phyloP scores from a whole-genome alignment of 2,329 filamentous ascomycete species.

The Aspergillus udagawae region DNA sequence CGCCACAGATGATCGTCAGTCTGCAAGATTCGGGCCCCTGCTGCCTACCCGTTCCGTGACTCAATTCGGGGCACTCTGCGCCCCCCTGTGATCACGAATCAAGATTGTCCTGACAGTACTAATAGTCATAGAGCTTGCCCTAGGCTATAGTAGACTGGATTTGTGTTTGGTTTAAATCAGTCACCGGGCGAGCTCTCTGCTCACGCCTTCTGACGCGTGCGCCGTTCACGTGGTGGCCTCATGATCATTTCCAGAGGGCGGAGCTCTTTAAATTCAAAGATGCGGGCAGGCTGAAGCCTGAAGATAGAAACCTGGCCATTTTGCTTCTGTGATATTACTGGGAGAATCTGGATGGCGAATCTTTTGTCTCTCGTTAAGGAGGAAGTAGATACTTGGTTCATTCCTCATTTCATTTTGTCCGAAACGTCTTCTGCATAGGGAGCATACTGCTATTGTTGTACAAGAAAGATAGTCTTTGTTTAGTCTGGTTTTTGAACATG shows the following conservation, averaged over 20 bases:
- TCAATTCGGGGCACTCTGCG: background rate
- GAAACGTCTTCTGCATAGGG: background rate
- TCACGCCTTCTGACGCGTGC: slow-evolving; percentile 15
- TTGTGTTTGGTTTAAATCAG: slow-evolving; percentile 1
- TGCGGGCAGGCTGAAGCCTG: background rate
- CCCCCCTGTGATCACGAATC: background rate
- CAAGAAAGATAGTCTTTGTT: background rate
- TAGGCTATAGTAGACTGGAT: background rate
- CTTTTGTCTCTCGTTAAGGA: slow-evolving; percentile 7
- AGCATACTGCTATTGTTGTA: background rate
- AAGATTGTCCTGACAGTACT: background rate
- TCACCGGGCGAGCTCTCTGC: slow-evolving; percentile 11
- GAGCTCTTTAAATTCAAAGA: slow-evolving; percentile 11
- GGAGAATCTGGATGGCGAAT: background rate
- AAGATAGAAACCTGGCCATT: background rate
- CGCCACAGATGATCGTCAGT: background rate
- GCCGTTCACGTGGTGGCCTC: slow-evolving; percentile 14
- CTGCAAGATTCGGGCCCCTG: background rate
- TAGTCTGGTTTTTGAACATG: slow-evolving; percentile 14
- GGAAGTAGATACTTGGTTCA: background rate
- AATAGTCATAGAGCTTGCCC: background rate
- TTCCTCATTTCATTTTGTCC: background rate
- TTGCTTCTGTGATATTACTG: slow-evolving; percentile 3
- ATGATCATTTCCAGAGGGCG: slow-evolving; percentile 14
- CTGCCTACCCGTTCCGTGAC: slow-evolving; percentile 1